Percentiles rank a stretch among this genome's conserved stretches.
phyloP scores from a whole-genome alignment of 805 yeast genomes.

The Ogataea trehaloabstinens region DNA sequence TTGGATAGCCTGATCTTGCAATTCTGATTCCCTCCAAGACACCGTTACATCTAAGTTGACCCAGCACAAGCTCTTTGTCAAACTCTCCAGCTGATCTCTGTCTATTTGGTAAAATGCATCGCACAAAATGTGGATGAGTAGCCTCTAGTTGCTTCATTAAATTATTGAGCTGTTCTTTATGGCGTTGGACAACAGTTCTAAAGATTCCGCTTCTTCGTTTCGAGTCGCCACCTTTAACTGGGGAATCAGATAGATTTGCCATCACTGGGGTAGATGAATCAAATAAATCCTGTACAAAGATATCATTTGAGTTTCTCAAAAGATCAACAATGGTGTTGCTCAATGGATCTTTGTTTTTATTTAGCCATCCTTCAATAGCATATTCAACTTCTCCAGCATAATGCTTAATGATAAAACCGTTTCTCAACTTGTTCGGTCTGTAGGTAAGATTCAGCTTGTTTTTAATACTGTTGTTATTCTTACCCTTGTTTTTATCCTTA shows the following conservation, averaged over 20 bases:
- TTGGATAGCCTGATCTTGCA: slow-evolving; percentile 96
- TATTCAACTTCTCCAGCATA: slow-evolving; percentile 98
- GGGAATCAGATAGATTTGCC: slow-evolving; percentile 30
- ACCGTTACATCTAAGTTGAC: slow-evolving; percentile 94
- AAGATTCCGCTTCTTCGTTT: slow-evolving; percentile 38
- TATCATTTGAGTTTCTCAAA: slow-evolving; percentile 54
- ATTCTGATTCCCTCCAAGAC: slow-evolving; percentile 97
- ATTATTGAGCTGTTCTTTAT: slow-evolving; percentile 75
- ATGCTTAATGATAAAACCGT: slow-evolving; percentile 82
- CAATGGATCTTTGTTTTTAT: slow-evolving; percentile 91
- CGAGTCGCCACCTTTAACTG: slow-evolving; percentile 26
- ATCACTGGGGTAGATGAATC: slow-evolving; percentile 21
- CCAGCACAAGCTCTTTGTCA: slow-evolving; percentile 74
- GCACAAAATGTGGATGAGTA: slow-evolving; percentile 94
- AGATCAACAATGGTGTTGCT: slow-evolving; percentile 69
- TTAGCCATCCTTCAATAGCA: slow-evolving; percentile 87
- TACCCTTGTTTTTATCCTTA: slow-evolving; percentile 23
- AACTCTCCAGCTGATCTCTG: slow-evolving; percentile 67
- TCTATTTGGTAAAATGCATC: slow-evolving; percentile 91
- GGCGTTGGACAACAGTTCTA: slow-evolving; percentile 83
- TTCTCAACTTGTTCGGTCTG: slow-evolving; percentile 67
- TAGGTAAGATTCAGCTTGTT: slow-evolving; percentile 44
- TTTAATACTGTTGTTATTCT: neutral
- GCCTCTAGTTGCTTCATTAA: slow-evolving; percentile 69
- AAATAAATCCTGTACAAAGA: slow-evolving; percentile 58